A percentile compares a stretch with the other conserved stretches of the same genome.
Conservation (phyloP, 441 rosid genomes). For the Syzygium malaccense region DNA sequence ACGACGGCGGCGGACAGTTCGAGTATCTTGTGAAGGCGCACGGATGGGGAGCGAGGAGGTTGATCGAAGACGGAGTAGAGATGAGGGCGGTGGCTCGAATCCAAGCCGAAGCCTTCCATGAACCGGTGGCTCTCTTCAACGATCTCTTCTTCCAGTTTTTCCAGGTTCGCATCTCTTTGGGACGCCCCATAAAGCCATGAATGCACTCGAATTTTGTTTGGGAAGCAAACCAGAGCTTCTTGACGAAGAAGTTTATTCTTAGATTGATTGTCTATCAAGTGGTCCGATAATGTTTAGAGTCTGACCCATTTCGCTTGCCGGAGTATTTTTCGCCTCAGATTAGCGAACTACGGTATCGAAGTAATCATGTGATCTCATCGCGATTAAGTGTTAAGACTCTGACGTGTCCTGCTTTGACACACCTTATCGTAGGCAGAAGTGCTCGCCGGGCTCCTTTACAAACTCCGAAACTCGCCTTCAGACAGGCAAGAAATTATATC, state of each 20-base stretch:
- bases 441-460: constrained; percentile 70
- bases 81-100: constrained; percentile 51
- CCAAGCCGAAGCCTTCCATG: constrained; percentile 84
- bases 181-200: not conserved
- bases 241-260: not conserved
- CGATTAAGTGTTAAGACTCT: not conserved
- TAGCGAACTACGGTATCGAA: not conserved
- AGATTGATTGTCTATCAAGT: not conserved
- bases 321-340: not conserved
- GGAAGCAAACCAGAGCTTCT: not conserved
- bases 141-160: constrained; percentile 68
- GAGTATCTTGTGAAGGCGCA: constrained; percentile 33
- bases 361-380: not conserved
- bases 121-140: constrained; percentile 51
- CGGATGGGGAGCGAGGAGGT: constrained; percentile 68
- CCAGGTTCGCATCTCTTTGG: constrained; percentile 29
- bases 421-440: constrained; percentile 65
- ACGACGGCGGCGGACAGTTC: not conserved
- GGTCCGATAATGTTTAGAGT: not conserved
- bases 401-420: not conserved
- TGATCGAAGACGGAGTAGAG: constrained; percentile 37
- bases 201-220: not conserved
- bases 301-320: not conserved
- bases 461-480: constrained; percentile 64
- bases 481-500: constrained; percentile 31